Evolutionary conservation across 176 grass and related monocot species (phyloP).

Genomic region (Musa schizocarpa): DNA sequence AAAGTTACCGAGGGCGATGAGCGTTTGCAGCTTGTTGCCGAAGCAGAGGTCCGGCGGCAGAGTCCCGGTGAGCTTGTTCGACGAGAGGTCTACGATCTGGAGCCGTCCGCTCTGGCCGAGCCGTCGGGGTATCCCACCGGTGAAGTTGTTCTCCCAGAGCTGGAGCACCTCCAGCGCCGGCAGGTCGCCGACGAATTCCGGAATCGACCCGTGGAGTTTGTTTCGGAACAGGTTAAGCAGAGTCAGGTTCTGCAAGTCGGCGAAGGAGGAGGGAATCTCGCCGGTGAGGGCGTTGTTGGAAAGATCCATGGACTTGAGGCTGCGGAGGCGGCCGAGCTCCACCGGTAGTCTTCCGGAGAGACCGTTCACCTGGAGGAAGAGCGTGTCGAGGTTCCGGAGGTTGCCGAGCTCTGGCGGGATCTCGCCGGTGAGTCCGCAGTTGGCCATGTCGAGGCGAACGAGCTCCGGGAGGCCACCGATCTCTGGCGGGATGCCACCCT

Average conservation of each 20-base stretch:
- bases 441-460: slow-evolving; percentile 39
- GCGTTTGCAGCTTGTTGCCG: slow-evolving; percentile 15
- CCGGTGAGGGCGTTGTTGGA: slow-evolving; percentile 59
- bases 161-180: slow-evolving; percentile 18
- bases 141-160: slow-evolving; percentile 15
- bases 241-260: slow-evolving; percentile 66
- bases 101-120: slow-evolving; percentile 13
- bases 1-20: slow-evolving; percentile 20
- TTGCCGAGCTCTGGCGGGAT: slow-evolving; percentile 54
- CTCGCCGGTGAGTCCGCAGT: slow-evolving; percentile 55
- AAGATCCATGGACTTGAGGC: slow-evolving; percentile 53
- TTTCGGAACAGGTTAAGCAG: slow-evolving; percentile 32
- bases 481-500: slow-evolving; percentile 44
- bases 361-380: slow-evolving; percentile 61
- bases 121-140: slow-evolving; percentile 5
- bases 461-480: slow-evolving; percentile 52
- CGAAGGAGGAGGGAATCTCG: slow-evolving; percentile 64
- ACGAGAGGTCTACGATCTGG: slow-evolving; percentile 12
- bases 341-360: slow-evolving; percentile 45
- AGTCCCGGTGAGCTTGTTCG: slow-evolving; percentile 17
- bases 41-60: slow-evolving; percentile 19
- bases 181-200: slow-evolving; percentile 26
- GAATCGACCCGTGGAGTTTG: slow-evolving; percentile 24
- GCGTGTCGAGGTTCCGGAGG: slow-evolving; percentile 53
- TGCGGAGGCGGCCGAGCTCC: slow-evolving; percentile 36